Evolutionary conservation across 805 yeast species (phyloP).

Genomic region (Tetrapisispora fleetii): DNA sequence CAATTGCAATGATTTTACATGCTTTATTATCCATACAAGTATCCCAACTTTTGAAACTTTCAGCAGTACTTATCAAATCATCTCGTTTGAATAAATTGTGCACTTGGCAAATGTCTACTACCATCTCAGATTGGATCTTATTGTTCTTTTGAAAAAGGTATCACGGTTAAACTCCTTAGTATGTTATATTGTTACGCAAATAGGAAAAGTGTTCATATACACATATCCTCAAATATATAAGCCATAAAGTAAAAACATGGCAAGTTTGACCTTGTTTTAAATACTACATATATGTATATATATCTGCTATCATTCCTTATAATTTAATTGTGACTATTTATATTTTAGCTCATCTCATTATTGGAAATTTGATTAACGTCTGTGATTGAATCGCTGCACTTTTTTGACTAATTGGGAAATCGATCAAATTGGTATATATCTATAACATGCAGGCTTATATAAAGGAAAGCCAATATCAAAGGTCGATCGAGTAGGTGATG

Average conservation of each 20-base stretch:
- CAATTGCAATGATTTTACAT: constrained; percentile 70
- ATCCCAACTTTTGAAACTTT: constrained; percentile 57
- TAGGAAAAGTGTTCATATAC: no score
- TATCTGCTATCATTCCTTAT: not conserved
- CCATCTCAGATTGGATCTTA: not conserved
- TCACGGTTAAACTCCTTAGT: no score
- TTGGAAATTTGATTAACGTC: not conserved
- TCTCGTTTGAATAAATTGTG: constrained; percentile 2
- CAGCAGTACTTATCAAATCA: constrained; percentile 27
- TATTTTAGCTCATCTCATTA: not conserved
- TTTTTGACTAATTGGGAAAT: not conserved
- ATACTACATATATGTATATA: no score
- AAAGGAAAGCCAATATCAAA: no score
- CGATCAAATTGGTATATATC: not conserved
- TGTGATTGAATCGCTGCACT: not conserved
- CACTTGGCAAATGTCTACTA: not conserved
- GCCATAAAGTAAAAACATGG: no score
- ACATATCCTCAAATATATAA: no score
- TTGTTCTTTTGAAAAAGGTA: not conserved
- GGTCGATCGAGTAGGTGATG: no score
- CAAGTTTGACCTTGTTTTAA: no score
- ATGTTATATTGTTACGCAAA: no score
- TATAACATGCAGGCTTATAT: no score
- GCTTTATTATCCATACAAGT: constrained; percentile 69
- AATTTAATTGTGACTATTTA: no score